Evolutionary conservation across 1,284 basidiomycete species (phyloP).

Genomic region (Malassezia japonica): DNA sequence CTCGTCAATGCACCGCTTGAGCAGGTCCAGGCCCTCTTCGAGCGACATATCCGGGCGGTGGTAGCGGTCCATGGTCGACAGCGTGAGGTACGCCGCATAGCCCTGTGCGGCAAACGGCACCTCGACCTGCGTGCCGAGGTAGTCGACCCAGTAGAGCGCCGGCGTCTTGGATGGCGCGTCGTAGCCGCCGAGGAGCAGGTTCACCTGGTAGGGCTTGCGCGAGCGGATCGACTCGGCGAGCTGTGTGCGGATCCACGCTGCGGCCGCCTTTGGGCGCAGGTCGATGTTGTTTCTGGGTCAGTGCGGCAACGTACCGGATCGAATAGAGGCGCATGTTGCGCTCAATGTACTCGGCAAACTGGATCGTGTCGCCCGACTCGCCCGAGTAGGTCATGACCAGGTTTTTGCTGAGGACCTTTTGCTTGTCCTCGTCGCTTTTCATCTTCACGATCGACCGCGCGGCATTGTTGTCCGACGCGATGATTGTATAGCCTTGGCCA

Average conservation of each 20-base stretch:
- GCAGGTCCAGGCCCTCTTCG: slow-evolving; percentile 72
- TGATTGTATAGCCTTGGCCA: slow-evolving; percentile 44
- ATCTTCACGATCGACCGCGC: slow-evolving; percentile 89
- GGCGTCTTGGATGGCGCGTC: slow-evolving; percentile 59
- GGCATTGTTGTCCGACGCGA: slow-evolving; percentile 78
- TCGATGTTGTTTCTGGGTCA: slow-evolving; percentile 56
- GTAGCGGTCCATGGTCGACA: slow-evolving; percentile 72
- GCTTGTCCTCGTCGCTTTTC: slow-evolving; percentile 96
- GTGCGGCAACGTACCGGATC: slow-evolving; percentile 60
- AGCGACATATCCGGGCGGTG: slow-evolving; percentile 71
- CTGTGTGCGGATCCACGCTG: slow-evolving; percentile 83
- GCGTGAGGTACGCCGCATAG: slow-evolving; percentile 82
- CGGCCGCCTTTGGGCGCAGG: slow-evolving; percentile 78
- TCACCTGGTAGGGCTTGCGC: slow-evolving; percentile 78
- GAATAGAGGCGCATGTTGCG: slow-evolving; percentile 91
- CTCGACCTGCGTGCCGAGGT: slow-evolving; percentile 75
- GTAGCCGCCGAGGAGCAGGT: slow-evolving; percentile 83
- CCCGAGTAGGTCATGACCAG: slow-evolving; percentile 91
- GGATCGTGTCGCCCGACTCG: slow-evolving; percentile 90
- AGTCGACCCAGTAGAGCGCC: slow-evolving; percentile 90
- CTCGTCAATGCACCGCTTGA: slow-evolving; percentile 79
- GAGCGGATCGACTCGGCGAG: slow-evolving; percentile 83
- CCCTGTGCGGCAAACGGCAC: slow-evolving; percentile 94
- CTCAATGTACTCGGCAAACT: slow-evolving; percentile 93
- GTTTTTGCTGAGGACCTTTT: slow-evolving; percentile 79